A percentile compares a stretch with the other conserved stretches of the same genome.
Conservation (phyloP, 495 filamentous ascomycete species). For the Rusavskia elegans region DNA sequence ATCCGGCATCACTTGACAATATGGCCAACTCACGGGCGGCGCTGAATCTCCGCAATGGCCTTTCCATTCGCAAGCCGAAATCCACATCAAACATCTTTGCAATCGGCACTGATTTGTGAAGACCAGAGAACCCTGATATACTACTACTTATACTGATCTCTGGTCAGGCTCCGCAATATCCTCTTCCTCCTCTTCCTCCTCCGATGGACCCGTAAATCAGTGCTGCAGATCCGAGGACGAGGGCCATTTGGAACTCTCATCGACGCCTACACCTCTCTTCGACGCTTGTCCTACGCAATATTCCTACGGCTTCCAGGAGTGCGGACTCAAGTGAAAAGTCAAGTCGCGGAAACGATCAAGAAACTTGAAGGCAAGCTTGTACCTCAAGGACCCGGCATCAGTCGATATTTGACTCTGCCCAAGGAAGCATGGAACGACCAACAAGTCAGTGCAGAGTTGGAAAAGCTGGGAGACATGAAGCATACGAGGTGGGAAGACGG, state of each 20-base stretch:
- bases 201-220: conserved; percentile 65
- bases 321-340: conserved; percentile 61
- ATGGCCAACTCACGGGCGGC: conserved; percentile 11
- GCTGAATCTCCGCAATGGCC: conserved; percentile 38
- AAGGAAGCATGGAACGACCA: conserved; percentile 75
- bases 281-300: conserved; percentile 61
- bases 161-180: conserved; percentile 60
- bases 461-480: conserved; percentile 65
- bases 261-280: conserved; percentile 52
- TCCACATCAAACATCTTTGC: conserved; percentile 5
- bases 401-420: conserved; percentile 60
- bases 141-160: neutral
- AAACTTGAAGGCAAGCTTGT: conserved; percentile 75
- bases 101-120: neutral
- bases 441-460: conserved; percentile 63
- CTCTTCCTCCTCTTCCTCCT: conserved; percentile 83
- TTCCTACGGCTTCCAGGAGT: conserved; percentile 80
- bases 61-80: conserved; percentile 3
- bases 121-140: neutral
- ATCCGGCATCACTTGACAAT: neutral
- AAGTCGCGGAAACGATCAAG: conserved; percentile 52
- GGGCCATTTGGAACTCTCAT: conserved; percentile 66
- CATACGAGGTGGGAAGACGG: conserved; percentile 97
- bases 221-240: conserved; percentile 74
- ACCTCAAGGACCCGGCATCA: conserved; percentile 51